phyloP scores from a whole-genome alignment of 371 early-diverging fungal genomes.

The Quaeritorhiza haematococci region DNA sequence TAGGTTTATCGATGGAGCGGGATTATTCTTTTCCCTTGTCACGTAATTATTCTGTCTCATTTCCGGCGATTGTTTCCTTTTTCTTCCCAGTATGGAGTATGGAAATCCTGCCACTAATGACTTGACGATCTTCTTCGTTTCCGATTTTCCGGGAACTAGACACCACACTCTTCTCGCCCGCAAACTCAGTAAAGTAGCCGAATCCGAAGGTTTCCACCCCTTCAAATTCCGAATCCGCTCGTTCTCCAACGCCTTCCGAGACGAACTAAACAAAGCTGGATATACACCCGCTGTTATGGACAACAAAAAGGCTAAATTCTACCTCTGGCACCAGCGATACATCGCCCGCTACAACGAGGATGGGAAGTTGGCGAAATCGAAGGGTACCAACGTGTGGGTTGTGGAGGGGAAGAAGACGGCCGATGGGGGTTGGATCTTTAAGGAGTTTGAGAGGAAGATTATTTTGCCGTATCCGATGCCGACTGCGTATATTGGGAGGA shows the following conservation, averaged over 20 bases:
- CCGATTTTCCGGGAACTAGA: too few relatives aligned
- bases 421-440: conserved; percentile 55
- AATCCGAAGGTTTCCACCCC: conserved; percentile 47
- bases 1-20: conserved; percentile 25
- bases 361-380: conserved; percentile 62
- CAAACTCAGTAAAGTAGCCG: not conserved
- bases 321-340: conserved; percentile 57
- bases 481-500: conserved; percentile 47
- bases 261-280: conserved; percentile 46
- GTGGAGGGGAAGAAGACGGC: conserved; percentile 57
- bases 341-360: conserved; percentile 65
- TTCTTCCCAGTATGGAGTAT: too few relatives aligned
- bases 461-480: conserved; percentile 42
- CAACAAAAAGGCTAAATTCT: conserved; percentile 52
- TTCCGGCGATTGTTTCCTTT: too few relatives aligned
- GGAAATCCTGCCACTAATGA: conserved; percentile 1
- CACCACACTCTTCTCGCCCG: not conserved
- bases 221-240: conserved; percentile 68
- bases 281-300: conserved; percentile 46
- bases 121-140: not conserved
- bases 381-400: conserved; percentile 66
- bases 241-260: conserved; percentile 60
- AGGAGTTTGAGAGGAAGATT: conserved; percentile 57
- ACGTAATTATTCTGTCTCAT: too few relatives aligned
- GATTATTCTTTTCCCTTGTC: too few relatives aligned